Evolutionary conservation across 106 monocot genomes (phyloP).

Genomic region (Acorus calamus): DNA sequence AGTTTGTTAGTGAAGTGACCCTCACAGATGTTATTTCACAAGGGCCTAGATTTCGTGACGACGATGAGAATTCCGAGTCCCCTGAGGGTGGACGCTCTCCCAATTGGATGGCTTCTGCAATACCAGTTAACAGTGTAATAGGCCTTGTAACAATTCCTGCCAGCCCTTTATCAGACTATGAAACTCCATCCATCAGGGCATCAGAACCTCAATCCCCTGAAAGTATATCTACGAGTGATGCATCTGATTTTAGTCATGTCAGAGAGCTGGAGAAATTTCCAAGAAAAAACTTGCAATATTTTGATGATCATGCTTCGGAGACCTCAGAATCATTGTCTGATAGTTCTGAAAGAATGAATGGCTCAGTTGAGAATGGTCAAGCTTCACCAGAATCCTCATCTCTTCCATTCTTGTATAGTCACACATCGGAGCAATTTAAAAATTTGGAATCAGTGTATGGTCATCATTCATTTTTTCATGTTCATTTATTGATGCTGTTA

Average conservation of each 20-base stretch:
- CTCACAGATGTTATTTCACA: slow-evolving; percentile 38
- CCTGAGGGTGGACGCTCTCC: slow-evolving; percentile 17
- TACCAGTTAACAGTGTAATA: slow-evolving; percentile 48
- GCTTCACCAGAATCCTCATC: slow-evolving; percentile 45
- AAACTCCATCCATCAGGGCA: slow-evolving; percentile 27
- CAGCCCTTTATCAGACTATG: slow-evolving; percentile 30
- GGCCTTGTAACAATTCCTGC: slow-evolving; percentile 37
- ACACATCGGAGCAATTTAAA: slow-evolving; percentile 37
- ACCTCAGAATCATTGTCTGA: slow-evolving; percentile 67
- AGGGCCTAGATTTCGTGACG: slow-evolving; percentile 25
- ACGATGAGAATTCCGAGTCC: slow-evolving; percentile 39
- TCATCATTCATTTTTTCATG: slow-evolving; percentile 9
- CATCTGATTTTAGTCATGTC: slow-evolving; percentile 56
- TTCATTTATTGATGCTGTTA: neutral
- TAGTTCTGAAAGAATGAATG: slow-evolving; percentile 65
- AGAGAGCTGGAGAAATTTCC: slow-evolving; percentile 65
- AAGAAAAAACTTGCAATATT: slow-evolving; percentile 34
- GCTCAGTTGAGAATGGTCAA: slow-evolving; percentile 49
- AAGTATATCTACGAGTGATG: slow-evolving; percentile 58
- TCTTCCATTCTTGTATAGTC: slow-evolving; percentile 9
- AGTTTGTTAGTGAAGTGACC: slow-evolving; percentile 67
- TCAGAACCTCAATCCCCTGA: slow-evolving; percentile 69
- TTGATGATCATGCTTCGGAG: slow-evolving; percentile 70
- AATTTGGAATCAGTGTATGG: slow-evolving; percentile 81
- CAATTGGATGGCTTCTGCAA: slow-evolving; percentile 57